Conservation (phyloP, 2,329 filamentous ascomycete genomes). For the Beauveria rudraprayagi region DNA sequence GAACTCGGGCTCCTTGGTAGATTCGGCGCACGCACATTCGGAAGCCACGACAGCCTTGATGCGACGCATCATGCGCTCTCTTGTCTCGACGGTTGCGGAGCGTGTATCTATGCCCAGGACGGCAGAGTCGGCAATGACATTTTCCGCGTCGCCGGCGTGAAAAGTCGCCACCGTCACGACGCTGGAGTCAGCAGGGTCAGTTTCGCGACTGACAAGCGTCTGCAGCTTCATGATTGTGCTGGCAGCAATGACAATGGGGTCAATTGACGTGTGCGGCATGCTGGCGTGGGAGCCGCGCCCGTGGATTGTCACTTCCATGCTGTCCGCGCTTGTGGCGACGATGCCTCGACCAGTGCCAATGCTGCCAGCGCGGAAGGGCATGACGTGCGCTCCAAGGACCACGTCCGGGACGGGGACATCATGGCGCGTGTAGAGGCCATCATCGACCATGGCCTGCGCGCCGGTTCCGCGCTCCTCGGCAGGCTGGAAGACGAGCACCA, state of each 20-base stretch:
- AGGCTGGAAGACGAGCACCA: slow-evolving; percentile 59
- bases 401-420: slow-evolving; percentile 24
- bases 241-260: slow-evolving; percentile 37
- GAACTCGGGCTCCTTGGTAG: slow-evolving; percentile 34
- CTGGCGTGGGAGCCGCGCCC: slow-evolving; percentile 35
- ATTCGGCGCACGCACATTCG: slow-evolving; percentile 43
- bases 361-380: slow-evolving; percentile 23
- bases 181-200: slow-evolving; percentile 27
- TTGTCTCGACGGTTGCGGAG: slow-evolving; percentile 22
- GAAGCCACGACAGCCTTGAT: slow-evolving; percentile 39
- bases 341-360: slow-evolving; percentile 20
- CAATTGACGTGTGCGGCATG: slow-evolving; percentile 34
- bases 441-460: slow-evolving; percentile 37
- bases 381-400: slow-evolving; percentile 30
- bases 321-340: slow-evolving; percentile 20
- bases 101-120: slow-evolving; percentile 34
- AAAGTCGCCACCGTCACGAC: slow-evolving; percentile 38
- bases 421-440: slow-evolving; percentile 24
- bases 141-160: slow-evolving; percentile 33
- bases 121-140: slow-evolving; percentile 36
- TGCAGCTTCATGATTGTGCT: slow-evolving; percentile 30
- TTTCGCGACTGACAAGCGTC: slow-evolving; percentile 23
- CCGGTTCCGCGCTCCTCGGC: slow-evolving; percentile 57
- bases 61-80: slow-evolving; percentile 26
- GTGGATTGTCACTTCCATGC: slow-evolving; percentile 21